phyloP scores from a whole-genome alignment of 2,329 filamentous ascomycete species.

The Niveomyces coronatus region DNA sequence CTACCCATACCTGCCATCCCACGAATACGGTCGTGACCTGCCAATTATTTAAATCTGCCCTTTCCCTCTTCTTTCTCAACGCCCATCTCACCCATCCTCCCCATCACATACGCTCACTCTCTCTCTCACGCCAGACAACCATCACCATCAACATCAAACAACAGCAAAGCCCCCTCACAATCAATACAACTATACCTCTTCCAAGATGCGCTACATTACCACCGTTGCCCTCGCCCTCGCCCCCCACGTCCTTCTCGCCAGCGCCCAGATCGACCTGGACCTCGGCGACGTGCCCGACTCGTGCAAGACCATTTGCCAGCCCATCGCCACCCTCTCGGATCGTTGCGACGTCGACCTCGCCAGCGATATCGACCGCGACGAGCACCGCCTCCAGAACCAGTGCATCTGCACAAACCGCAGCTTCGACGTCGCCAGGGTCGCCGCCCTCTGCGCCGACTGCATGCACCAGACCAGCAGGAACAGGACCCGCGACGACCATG shows the following conservation, averaged over 20 bases:
- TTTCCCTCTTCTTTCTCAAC: no score
- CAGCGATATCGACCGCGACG: conserved; percentile 21
- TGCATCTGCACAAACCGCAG: conserved; percentile 32
- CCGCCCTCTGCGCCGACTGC: conserved; percentile 13
- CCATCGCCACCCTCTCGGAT: conserved; percentile 24
- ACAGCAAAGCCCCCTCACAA: background rate
- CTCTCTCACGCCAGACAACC: background rate
- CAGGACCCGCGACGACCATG: background rate
- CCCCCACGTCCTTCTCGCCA: background rate
- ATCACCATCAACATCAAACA: no score
- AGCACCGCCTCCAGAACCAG: conserved; percentile 26
- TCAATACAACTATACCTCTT: background rate
- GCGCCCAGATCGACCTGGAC: conserved; percentile 24
- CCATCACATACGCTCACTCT: no score
- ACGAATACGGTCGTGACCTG: no score
- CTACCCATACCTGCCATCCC: no score
- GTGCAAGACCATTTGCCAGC: conserved; percentile 26
- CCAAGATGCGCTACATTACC: background rate
- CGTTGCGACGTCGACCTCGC: conserved; percentile 24
- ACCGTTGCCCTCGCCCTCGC: background rate
- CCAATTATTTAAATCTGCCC: no score
- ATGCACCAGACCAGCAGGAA: conserved; percentile 2
- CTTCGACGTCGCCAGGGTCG: conserved; percentile 27
- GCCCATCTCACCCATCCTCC: no score
- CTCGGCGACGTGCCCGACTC: conserved; percentile 22